Percentiles rank a stretch among this genome's conserved stretches.
phyloP scores from a whole-genome alignment of 1,139 yeast genomes.

The Yamadazyma friedrichii region DNA sequence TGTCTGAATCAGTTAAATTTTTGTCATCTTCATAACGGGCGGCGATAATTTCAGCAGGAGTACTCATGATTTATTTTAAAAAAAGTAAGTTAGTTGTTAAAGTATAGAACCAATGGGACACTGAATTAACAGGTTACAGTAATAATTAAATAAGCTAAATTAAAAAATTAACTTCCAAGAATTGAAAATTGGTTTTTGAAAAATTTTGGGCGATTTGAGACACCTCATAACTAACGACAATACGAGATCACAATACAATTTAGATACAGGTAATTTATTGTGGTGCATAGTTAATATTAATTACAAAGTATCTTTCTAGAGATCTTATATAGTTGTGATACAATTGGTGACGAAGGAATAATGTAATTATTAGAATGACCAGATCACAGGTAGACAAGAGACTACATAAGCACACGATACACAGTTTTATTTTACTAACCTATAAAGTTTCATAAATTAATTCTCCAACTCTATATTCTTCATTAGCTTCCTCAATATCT shows the following conservation, averaged over 20 bases:
- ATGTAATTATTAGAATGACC: too few species aligned
- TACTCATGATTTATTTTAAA: constrained; percentile 35
- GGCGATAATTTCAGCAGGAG: constrained; percentile 63
- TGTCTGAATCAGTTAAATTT: constrained; percentile 10
- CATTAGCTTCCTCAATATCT: constrained; percentile 81
- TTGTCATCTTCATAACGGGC: constrained; percentile 43
- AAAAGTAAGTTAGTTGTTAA: background rate
- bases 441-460: constrained; percentile 52
- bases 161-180: background rate
- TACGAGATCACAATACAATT: constrained; percentile 6
- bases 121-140: constrained; percentile 8
- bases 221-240: constrained; percentile 6
- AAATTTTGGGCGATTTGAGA: constrained; percentile 6
- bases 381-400: too few species aligned
- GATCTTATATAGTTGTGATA: too few species aligned
- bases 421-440: too few species aligned
- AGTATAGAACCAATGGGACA: constrained; percentile 5
- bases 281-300: too few species aligned
- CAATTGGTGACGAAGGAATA: too few species aligned
- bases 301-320: too few species aligned
- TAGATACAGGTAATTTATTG: background rate
- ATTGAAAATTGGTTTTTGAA: constrained; percentile 3
- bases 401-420: too few species aligned
- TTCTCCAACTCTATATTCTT: constrained; percentile 68
- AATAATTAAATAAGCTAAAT: background rate